Percentiles rank a stretch among this genome's conserved stretches.
These are phyloP conservation scores for Aspergillus kassunensis DNA, from an alignment of 495 filamentous ascomycete species.

Conservation along the genomic window DNA sequence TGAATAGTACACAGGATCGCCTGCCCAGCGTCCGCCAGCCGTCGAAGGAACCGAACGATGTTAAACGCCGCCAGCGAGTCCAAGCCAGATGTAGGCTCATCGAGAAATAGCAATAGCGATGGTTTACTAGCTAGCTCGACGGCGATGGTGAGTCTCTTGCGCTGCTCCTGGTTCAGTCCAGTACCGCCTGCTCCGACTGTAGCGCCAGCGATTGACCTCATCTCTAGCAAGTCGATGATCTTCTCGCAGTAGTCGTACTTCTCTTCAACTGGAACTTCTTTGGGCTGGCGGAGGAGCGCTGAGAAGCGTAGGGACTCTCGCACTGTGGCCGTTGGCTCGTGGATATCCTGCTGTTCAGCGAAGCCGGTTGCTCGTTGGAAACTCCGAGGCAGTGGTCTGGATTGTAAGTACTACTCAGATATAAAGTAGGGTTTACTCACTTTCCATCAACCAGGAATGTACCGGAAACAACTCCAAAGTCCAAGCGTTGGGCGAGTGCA, in stretches of 20 bases:
- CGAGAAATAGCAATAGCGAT: constrained; percentile 65
- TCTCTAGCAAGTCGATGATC: constrained; percentile 57
- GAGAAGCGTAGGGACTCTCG: constrained; percentile 58
- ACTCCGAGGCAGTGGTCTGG: constrained; percentile 40
- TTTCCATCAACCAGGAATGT: constrained; percentile 53
- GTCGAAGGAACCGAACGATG: constrained; percentile 61
- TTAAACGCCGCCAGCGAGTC: constrained; percentile 63
- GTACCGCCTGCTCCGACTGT: constrained; percentile 49
- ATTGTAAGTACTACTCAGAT: neutral
- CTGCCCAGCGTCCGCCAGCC: constrained; percentile 65
- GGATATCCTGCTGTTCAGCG: constrained; percentile 61
- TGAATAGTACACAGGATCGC: constrained; percentile 78
- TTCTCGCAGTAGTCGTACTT: constrained; percentile 62
- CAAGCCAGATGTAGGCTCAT: constrained; percentile 76
- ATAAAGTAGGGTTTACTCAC: constrained; percentile 16
- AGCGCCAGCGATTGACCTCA: constrained; percentile 53
- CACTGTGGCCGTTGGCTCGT: constrained; percentile 58
- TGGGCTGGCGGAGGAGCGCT: constrained; percentile 56
- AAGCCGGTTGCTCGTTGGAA: constrained; percentile 55
- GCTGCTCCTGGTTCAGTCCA: constrained; percentile 58
- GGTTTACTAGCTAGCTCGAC: constrained; percentile 68
- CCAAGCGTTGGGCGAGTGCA: constrained; percentile 51
- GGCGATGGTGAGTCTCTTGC: constrained; percentile 63
- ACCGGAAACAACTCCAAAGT: constrained; percentile 49
- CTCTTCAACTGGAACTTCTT: constrained; percentile 51